phyloP scores from a whole-genome alignment of 805 yeast genomes.

The Candida yuanshanica region DNA sequence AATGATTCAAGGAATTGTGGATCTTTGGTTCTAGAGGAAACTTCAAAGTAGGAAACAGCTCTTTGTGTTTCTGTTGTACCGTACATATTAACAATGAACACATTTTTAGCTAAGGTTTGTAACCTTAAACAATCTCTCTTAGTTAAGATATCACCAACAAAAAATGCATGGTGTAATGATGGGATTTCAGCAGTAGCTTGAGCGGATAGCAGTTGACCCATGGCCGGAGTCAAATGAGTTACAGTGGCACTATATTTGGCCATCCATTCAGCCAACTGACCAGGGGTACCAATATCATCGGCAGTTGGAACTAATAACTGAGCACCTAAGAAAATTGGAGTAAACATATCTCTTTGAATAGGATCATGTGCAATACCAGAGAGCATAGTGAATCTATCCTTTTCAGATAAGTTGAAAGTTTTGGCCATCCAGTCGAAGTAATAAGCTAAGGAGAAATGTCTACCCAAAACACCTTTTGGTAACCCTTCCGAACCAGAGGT shows the following conservation, averaged over 20 bases:
- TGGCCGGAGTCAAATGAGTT: constrained; percentile 97
- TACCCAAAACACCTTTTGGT: constrained; percentile 97
- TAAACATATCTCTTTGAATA: constrained; percentile 97
- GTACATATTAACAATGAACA: constrained; percentile 91
- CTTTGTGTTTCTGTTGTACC: constrained; percentile 99
- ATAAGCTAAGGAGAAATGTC: constrained; percentile 94
- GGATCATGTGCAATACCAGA: constrained; percentile 99
- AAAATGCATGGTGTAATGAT: constrained; percentile 88
- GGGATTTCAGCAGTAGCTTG: constrained; percentile 90
- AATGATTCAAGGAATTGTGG: constrained; percentile 71
- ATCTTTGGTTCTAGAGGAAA: constrained; percentile 65
- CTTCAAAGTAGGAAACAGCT: constrained; percentile 92
- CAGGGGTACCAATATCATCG: constrained; percentile 98
- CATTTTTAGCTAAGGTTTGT: constrained; percentile 88
- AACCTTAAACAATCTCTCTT: constrained; percentile 93
- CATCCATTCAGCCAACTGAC: constrained; percentile 97
- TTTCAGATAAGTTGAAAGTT: constrained; percentile 67
- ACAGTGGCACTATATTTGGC: constrained; percentile 84
- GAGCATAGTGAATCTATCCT: constrained; percentile 93
- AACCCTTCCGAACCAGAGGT: constrained; percentile 98
- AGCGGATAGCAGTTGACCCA: constrained; percentile 96
- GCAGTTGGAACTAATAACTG: constrained; percentile 88
- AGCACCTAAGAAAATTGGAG: constrained; percentile 96
- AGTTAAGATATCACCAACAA: constrained; percentile 95
- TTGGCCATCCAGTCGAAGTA: constrained; percentile 99